A percentile compares a stretch with the other conserved stretches of the same genome.
Evolutionary conservation across 305 asterid genomes (phyloP).

Genomic region (Fraxinus sp.): DNA sequence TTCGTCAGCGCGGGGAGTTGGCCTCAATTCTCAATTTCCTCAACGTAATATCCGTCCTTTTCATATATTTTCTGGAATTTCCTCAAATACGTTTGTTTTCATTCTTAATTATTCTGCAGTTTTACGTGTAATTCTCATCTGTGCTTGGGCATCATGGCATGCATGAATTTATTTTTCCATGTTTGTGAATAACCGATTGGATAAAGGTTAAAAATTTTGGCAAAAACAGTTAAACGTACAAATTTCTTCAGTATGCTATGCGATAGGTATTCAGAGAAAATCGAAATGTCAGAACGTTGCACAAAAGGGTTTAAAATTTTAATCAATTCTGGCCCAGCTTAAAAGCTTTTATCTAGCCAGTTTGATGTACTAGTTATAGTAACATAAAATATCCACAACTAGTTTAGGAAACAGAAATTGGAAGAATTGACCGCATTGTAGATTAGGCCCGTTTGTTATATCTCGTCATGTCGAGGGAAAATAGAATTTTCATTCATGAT

Average conservation of each 20-base stretch:
- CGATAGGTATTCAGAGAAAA: neutral
- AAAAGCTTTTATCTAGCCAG: neutral
- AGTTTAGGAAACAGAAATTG: neutral
- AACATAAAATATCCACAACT: neutral
- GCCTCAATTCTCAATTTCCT: constrained; percentile 93
- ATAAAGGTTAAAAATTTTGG: neutral
- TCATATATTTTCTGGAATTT: neutral
- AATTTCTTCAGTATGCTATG: neutral
- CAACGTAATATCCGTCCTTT: constrained; percentile 41
- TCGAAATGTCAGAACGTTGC: too few species aligned
- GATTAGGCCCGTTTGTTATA: neutral
- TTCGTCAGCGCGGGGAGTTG: constrained; percentile 85
- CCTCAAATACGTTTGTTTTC: neutral
- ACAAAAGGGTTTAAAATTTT: too few species aligned
- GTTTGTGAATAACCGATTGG: neutral
- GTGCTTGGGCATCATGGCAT: neutral
- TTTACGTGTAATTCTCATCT: neutral
- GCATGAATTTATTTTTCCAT: neutral
- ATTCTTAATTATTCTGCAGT: neutral
- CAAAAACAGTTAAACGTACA: neutral
- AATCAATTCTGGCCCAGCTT: neutral
- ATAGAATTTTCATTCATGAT: neutral
- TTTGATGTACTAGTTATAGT: neutral
- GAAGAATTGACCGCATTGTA: neutral
- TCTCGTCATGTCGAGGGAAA: neutral